Percentiles rank a stretch among this genome's conserved stretches.
These are phyloP conservation scores for Achaetomiella virescens DNA, from an alignment of 495 filamentous ascomycete genomes.

Conservation along the genomic window DNA sequence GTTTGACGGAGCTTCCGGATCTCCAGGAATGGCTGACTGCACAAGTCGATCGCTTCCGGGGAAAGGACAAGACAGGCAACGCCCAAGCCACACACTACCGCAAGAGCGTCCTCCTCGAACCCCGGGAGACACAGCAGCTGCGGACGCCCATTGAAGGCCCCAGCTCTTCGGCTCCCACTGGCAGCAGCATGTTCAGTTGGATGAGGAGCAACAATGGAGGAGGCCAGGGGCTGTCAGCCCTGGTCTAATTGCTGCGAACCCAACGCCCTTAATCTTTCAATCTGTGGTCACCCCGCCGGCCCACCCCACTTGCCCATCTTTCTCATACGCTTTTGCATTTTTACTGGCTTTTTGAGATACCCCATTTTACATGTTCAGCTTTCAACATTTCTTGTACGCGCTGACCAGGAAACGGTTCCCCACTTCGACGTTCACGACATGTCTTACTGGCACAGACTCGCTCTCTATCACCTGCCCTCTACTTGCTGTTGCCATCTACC, in stretches of 20 bases:
- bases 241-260: conserved; percentile 16
- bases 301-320: too few relatives aligned
- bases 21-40: conserved; percentile 90
- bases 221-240: conserved; percentile 12
- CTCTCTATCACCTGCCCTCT: too few relatives aligned
- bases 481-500: too few relatives aligned
- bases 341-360: conserved; percentile 11
- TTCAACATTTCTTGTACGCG: background rate
- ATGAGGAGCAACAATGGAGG: conserved; percentile 24
- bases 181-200: conserved; percentile 31
- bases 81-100: conserved; percentile 78
- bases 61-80: conserved; percentile 60
- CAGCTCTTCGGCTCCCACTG: background rate
- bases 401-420: background rate
- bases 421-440: background rate
- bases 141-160: conserved; percentile 45
- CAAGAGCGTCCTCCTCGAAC: conserved; percentile 82
- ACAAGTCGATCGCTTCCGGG: conserved; percentile 75
- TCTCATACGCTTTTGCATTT: background rate
- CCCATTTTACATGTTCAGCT: conserved; percentile 10
- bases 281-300: too few relatives aligned
- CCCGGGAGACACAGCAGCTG: conserved; percentile 55
- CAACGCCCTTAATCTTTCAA: too few relatives aligned
- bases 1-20: conserved; percentile 75
- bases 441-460: background rate